A percentile compares a stretch with the other conserved stretches of the same genome.
phyloP scores from a whole-genome alignment of 129 eudicot genomes.

The Solidago caesia region DNA sequence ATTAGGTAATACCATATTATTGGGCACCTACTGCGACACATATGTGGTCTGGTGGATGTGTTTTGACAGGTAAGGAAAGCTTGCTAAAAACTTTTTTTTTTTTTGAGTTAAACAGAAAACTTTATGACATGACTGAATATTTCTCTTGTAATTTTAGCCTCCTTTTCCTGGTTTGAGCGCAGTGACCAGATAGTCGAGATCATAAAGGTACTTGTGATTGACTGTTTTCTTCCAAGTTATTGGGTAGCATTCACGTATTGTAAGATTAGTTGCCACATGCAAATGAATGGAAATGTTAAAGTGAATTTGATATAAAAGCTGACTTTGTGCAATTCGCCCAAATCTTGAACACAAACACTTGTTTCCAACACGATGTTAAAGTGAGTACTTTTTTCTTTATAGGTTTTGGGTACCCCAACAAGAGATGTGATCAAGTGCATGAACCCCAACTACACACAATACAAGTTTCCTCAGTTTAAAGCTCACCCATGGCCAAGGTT shows the following conservation, averaged over 20 bases:
- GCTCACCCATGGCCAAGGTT: slow-evolving; percentile 69
- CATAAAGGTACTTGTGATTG: slow-evolving; percentile 50
- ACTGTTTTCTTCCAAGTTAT: background rate
- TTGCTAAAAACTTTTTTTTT: background rate
- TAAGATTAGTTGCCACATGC: too few species aligned
- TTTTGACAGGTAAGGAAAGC: slow-evolving; percentile 31
- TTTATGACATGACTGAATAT: slow-evolving; percentile 9
- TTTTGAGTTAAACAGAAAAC: background rate
- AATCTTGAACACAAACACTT: too few species aligned
- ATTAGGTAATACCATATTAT: slow-evolving; percentile 19
- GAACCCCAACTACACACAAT: slow-evolving; percentile 86
- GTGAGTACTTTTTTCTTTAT: slow-evolving; percentile 20
- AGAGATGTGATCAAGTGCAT: slow-evolving; percentile 87
- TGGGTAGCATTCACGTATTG: too few species aligned
- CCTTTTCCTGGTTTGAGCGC: slow-evolving; percentile 44
- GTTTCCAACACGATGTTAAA: background rate
- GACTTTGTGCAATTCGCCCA: too few species aligned
- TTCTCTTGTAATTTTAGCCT: slow-evolving; percentile 29
- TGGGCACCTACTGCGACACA: slow-evolving; percentile 57
- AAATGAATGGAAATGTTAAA: too few species aligned
- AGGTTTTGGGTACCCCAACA: slow-evolving; percentile 77
- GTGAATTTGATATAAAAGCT: too few species aligned
- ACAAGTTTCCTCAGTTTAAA: slow-evolving; percentile 79
- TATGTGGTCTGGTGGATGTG: slow-evolving; percentile 58
- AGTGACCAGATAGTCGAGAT: slow-evolving; percentile 89